phyloP scores from a whole-genome alignment of 1,284 basidiomycete genomes.

The Tremellales sp. region DNA sequence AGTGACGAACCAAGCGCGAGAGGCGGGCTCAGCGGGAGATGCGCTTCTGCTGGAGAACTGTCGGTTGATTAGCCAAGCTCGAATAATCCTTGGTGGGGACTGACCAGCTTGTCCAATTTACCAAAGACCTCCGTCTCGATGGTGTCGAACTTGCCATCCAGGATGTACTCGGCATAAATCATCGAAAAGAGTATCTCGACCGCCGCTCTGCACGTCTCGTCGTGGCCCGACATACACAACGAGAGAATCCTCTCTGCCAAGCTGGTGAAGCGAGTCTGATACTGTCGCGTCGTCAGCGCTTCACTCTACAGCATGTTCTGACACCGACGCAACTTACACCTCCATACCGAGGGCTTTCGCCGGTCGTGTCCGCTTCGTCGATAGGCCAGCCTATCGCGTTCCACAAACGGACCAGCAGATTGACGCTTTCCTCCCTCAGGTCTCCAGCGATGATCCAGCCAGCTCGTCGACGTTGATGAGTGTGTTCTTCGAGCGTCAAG shows the following conservation, averaged over 20 bases:
- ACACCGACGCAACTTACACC: conserved; percentile 23
- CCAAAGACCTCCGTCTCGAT: conserved; percentile 95
- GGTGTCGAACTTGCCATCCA: conserved; percentile 71
- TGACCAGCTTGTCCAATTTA: conserved; percentile 69
- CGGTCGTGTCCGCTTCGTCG: conserved; percentile 1
- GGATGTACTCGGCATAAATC: conserved; percentile 88
- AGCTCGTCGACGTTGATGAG: conserved; percentile 74
- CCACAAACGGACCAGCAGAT: conserved; percentile 81
- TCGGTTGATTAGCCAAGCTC: not conserved
- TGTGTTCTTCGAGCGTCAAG: conserved; percentile 77
- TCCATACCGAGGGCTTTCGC: conserved; percentile 20
- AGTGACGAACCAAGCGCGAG: conserved; percentile 88
- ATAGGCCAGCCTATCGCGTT: conserved; percentile 72
- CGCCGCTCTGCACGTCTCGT: conserved; percentile 81
- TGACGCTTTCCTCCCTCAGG: conserved; percentile 84
- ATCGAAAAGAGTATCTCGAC: conserved; percentile 92
- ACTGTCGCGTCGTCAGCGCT: conserved; percentile 43
- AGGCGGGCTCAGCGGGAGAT: conserved; percentile 85
- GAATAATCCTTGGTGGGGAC: conserved; percentile 1
- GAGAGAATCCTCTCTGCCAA: conserved; percentile 88
- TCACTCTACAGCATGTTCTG: not conserved
- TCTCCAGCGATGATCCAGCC: conserved; percentile 96
- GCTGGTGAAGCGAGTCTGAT: conserved; percentile 76
- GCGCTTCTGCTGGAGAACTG: conserved; percentile 29
- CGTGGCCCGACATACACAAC: conserved; percentile 90